Conservation (phyloP, 192 early-diverging fungal species). For the Backusella tarrabulga region DNA sequence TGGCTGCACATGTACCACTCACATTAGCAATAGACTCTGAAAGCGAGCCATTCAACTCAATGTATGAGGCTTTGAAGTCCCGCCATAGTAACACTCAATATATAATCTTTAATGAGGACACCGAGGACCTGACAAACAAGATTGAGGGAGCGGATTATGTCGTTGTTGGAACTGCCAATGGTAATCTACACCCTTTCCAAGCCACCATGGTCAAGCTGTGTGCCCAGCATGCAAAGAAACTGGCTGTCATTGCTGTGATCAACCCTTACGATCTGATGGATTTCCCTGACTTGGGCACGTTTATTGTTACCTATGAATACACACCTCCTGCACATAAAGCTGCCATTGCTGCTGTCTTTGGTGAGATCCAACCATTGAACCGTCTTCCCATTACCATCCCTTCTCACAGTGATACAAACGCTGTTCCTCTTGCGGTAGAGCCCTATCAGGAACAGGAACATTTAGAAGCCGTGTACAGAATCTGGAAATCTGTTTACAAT, state of each 20-base stretch:
- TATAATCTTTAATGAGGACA: conserved; percentile 29
- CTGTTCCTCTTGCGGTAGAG: background rate
- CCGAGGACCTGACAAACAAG: background rate
- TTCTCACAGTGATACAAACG: background rate
- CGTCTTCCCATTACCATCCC: conserved; percentile 28
- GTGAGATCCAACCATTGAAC: conserved; percentile 26
- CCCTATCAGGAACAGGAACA: background rate
- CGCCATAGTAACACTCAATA: conserved; percentile 27
- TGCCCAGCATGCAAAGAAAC: background rate
- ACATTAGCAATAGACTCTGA: conserved; percentile 39
- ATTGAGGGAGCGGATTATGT: conserved; percentile 17
- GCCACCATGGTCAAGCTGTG: conserved; percentile 18
- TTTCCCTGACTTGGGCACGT: conserved; percentile 32
- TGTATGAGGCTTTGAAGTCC: conserved; percentile 15
- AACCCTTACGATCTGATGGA: conserved; percentile 40
- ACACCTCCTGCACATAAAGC: conserved; percentile 37
- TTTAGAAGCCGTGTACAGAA: conserved; percentile 3
- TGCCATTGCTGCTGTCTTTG: conserved; percentile 29
- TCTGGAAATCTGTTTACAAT: conserved; percentile 27
- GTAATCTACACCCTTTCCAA: conserved; percentile 34
- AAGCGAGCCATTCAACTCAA: conserved; percentile 33
- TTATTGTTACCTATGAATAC: conserved; percentile 39
- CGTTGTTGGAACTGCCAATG: conserved; percentile 39
- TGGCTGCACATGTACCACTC: conserved; percentile 36
- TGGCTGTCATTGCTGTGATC: conserved; percentile 32